phyloP scores from a whole-genome alignment of 2,329 filamentous ascomycete genomes.

The Penicillium palitans region DNA sequence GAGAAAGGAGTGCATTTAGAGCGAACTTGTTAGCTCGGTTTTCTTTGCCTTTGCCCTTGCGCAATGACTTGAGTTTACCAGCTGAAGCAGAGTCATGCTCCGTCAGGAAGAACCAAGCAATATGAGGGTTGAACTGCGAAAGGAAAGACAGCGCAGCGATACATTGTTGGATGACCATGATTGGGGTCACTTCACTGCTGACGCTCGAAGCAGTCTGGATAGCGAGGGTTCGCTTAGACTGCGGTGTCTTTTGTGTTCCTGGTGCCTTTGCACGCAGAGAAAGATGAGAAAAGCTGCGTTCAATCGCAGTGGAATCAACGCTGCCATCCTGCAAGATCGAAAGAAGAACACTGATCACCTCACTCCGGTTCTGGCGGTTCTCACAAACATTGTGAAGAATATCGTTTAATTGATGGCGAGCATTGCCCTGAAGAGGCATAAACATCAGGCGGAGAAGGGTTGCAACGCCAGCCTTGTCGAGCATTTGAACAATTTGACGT shows the following conservation, averaged over 20 bases:
- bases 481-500: conserved; percentile 87
- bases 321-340: conserved; percentile 96
- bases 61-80: conserved; percentile 72
- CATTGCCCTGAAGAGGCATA: conserved; percentile 84
- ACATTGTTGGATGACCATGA: conserved; percentile 95
- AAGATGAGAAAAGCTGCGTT: conserved; percentile 90
- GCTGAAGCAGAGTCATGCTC: conserved; percentile 82
- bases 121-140: conserved; percentile 79
- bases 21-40: conserved; percentile 82
- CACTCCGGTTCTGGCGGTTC: conserved; percentile 92
- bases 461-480: conserved; percentile 92
- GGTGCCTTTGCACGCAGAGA: conserved; percentile 86
- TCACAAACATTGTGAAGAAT: conserved; percentile 91
- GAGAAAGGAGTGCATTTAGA: conserved; percentile 81
- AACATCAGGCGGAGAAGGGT: conserved; percentile 99
- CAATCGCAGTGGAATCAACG: conserved; percentile 86
- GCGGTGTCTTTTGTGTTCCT: conserved; percentile 76
- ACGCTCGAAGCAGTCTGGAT: conserved; percentile 55
- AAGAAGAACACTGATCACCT: conserved; percentile 88
- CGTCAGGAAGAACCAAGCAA: conserved; percentile 87
- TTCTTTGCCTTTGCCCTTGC: conserved; percentile 88
- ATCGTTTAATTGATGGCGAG: conserved; percentile 78
- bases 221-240: conserved; percentile 70
- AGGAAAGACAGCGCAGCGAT: conserved; percentile 81
- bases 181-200: conserved; percentile 84